Evolutionary conservation across 1,284 basidiomycete genomes (phyloP), one percentile per base, ranked within the genome.

Genomic region (Phellinidium pouzarii): DNA sequence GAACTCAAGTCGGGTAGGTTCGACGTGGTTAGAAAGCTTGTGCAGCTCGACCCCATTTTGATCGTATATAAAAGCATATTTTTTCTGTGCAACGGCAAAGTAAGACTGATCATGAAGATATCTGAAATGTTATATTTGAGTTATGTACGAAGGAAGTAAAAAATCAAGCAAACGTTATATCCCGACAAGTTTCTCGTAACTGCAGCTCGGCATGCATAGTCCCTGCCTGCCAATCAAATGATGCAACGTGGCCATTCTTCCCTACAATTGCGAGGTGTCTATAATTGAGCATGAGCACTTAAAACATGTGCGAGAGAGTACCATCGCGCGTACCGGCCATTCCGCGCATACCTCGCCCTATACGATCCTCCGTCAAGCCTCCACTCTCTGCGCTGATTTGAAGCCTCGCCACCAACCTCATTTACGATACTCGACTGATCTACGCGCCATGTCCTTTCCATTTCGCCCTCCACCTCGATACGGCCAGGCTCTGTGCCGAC

Each of bases 41-140:
- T 99, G 95, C 6, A 99, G 71, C 68, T 99, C 96, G 22, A 96
- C 87, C 14, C 96, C 95, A 59, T 93, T 83, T 44, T 84, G 80
- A 69, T 99, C 96, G 64, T 99, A 98, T 54, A 99, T 94, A 71
- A 91, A 99, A 17, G 89, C 89, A 65, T 96, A 93, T 75, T 94
- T 92, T 68, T 93, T 92, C 69, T 99, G 95, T 0, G 95, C 95
- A 11, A 96, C 94, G 2, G 95, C 96, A 64, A 89, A 94, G 70
- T 88, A 91, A 0, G 86, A 85, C 52, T 95, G 88, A 62, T 94
- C 91, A 65, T 98, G 94, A 8, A 99, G 72, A 67, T 94, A 99
- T 23, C 88, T 91, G 55, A 5, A 25, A 29, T 36, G 27, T 20
- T 29, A 34, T 3, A 71, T 80, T 52, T 67, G 14, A 44, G 23